These are phyloP conservation scores for Aechmea fasciata DNA, from an alignment of 176 grass and related monocot genomes.

Conservation along the genomic window DNA sequence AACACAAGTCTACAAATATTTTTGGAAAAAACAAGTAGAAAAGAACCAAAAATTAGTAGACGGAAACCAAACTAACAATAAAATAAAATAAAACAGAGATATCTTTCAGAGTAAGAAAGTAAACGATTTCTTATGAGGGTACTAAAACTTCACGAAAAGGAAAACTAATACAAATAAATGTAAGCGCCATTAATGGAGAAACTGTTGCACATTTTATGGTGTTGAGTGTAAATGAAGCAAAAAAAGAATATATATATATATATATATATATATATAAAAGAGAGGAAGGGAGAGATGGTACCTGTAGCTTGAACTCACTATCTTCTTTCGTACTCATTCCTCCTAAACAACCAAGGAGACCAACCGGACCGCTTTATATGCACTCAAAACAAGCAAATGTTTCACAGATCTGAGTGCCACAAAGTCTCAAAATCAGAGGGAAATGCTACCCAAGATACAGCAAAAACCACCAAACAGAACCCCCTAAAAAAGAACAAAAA, in stretches of 20 bases:
- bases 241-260: neutral
- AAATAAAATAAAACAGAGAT: neutral
- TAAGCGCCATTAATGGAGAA: neutral
- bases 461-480: neutral
- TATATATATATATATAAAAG: too few relatives aligned
- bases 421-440: constrained; percentile 1
- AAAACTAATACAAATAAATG: neutral
- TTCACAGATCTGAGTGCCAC: neutral
- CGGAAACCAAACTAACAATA: neutral
- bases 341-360: neutral
- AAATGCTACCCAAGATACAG: neutral
- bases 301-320: constrained; percentile 28
- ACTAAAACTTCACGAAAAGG: neutral
- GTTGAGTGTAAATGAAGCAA: neutral
- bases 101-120: neutral
- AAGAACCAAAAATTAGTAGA: neutral
- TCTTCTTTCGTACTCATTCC: constrained; percentile 27
- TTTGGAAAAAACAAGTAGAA: neutral
- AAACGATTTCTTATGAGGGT: neutral
- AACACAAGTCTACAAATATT: constrained; percentile 21
- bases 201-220: too few relatives aligned
- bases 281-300: neutral
- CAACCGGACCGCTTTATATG: neutral
- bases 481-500: neutral
- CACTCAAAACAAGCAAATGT: neutral